Evolutionary conservation across 805 yeast genomes (phyloP), one percentile per base, ranked within the genome.

Genomic region (Dipodascopsis tothii): DNA sequence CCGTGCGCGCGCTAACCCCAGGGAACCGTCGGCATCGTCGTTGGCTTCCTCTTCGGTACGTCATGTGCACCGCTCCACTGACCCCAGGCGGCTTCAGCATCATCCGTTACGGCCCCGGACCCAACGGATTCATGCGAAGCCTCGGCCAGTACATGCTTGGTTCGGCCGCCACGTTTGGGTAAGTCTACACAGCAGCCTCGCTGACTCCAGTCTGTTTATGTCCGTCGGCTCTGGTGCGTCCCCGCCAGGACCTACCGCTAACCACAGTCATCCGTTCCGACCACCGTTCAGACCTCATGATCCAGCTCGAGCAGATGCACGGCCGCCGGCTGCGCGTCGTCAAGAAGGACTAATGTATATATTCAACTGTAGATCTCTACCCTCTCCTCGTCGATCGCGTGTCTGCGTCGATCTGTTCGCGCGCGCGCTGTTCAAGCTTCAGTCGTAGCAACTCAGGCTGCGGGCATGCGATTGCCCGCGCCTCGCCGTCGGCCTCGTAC

Each of bases 111-210:
- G 99, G 99, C 17, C 92, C 98, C n/a, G 96, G 95, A 11, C 98
- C 99, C 39, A 84, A 85, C 60, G 99, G 99, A 44, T 85, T 85
- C 45, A 84, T 92, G 80, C 81, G 95, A 69, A 90, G 96, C 1
- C 70, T 92, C 60, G 97, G 98, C 44, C 95, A 90, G 68, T 92
- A 88, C 67, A 88, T 92, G 66, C 81, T 83, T 58, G 96, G 96
- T 43, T 85, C 96, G 3, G 96, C 95, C 2, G 96, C 94, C 39
- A 90, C 96, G 7, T 90, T 92, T 66, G 96, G 96, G 64, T 60
- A 40, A 41, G 63, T 21, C 7, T 4, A 11, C 16, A 14, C 9
- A 4, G 21, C 3, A 38, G 3, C 18, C 9, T 16, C 21, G 4
- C 9, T 21, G 6, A 14, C 23, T 33, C 17, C 27, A 56, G 63